A percentile compares a stretch with the other conserved stretches of the same genome.
Evolutionary conservation across 768 basidiomycete genomes (phyloP).

Genomic region (Xerocomellus chrysenteron): DNA sequence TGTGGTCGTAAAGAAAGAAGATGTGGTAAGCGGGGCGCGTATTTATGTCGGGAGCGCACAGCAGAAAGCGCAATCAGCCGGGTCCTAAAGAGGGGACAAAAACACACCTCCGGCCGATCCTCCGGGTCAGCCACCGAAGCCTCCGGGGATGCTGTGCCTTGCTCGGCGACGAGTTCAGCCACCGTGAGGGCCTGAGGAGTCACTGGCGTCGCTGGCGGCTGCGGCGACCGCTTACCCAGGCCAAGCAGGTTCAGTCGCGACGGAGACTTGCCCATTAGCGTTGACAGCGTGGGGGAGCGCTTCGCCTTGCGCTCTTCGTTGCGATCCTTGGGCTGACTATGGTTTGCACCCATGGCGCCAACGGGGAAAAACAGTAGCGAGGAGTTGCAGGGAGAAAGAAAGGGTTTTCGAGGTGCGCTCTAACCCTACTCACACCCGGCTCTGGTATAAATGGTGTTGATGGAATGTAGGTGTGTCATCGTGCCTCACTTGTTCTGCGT

Average conservation of each 20-base stretch:
- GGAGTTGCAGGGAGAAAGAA: neutral
- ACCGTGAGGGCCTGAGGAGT: conserved; percentile 14
- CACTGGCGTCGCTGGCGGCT: conserved; percentile 28
- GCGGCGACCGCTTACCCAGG: conserved; percentile 31
- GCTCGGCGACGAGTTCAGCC: conserved; percentile 13
- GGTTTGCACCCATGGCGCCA: conserved; percentile 26
- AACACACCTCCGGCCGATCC: conserved; percentile 25
- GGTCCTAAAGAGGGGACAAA: neutral
- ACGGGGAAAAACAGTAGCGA: neutral
- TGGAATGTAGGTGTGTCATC: conserved; percentile 15
- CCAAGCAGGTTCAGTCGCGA: conserved; percentile 30
- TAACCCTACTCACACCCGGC: conserved; percentile 15
- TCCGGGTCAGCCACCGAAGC: conserved; percentile 19
- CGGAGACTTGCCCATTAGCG: conserved; percentile 26
- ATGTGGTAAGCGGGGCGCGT: conserved; percentile 12
- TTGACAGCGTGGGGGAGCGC: conserved; percentile 24
- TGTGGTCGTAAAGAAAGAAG: conserved; percentile 4
- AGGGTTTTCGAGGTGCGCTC: conserved; percentile 1
- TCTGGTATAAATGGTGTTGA: conserved; percentile 21
- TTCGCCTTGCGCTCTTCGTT: conserved; percentile 24
- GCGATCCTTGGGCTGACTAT: conserved; percentile 25
- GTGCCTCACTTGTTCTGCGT: conserved; percentile 32
- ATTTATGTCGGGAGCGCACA: conserved; percentile 15
- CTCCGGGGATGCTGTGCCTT: conserved; percentile 26
- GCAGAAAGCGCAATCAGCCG: conserved; percentile 12